Conservation (phyloP, 345 rosid genomes). For the Syzygium grande region DNA sequence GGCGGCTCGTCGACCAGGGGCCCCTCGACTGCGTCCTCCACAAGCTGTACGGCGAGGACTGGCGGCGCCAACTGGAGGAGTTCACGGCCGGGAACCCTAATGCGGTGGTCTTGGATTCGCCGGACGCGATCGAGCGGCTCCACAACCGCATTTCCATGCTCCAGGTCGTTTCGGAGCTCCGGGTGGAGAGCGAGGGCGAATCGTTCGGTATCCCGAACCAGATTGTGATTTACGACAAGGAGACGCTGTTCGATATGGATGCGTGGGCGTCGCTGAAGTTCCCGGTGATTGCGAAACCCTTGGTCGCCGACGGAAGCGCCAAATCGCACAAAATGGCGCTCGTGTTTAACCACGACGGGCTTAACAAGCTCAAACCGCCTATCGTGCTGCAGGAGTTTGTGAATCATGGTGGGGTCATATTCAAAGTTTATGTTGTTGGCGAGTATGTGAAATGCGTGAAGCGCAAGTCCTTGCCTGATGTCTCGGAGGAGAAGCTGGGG, state of each 20-base stretch:
- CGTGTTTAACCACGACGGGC: constrained; percentile 43
- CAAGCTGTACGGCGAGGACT: constrained; percentile 52
- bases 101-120: constrained; percentile 33
- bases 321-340: constrained; percentile 59
- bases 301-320: constrained; percentile 57
- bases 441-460: constrained; percentile 47
- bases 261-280: constrained; percentile 38
- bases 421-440: constrained; percentile 57
- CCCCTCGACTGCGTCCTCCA: constrained; percentile 57
- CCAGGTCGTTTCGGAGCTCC: constrained; percentile 45
- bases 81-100: constrained; percentile 27
- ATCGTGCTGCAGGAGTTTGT: constrained; percentile 60
- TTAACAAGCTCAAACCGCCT: constrained; percentile 42
- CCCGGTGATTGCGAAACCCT: constrained; percentile 60
- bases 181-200: constrained; percentile 16
- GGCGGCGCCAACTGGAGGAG: constrained; percentile 32
- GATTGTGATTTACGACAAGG: constrained; percentile 50
- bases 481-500: constrained; percentile 39
- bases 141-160: constrained; percentile 61
- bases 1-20: constrained; percentile 36
- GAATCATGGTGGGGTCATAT: constrained; percentile 68
- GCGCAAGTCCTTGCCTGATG: constrained; percentile 55
- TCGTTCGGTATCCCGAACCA: constrained; percentile 53
- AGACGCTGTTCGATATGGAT: constrained; percentile 26
- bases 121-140: constrained; percentile 35